phyloP scores from a whole-genome alignment of 2,329 filamentous ascomycete genomes.

The Fusarium pseudocircinatum region DNA sequence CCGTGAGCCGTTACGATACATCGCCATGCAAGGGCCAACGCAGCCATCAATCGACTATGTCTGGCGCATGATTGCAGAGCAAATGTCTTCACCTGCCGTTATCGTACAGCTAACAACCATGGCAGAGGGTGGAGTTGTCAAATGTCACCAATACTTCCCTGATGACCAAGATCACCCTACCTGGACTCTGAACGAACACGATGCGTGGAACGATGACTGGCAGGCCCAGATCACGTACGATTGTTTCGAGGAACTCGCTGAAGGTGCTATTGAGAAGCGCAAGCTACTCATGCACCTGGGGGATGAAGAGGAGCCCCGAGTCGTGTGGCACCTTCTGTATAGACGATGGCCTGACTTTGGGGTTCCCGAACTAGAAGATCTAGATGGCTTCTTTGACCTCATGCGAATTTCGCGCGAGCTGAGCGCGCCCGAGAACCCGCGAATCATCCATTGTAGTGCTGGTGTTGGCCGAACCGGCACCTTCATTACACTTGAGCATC shows the following conservation, averaged over 20 bases:
- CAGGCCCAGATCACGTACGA: slow-evolving; percentile 76
- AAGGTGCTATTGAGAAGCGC: slow-evolving; percentile 75
- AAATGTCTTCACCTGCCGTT: slow-evolving; percentile 75
- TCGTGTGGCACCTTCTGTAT: slow-evolving; percentile 87
- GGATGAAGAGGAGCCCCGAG: slow-evolving; percentile 59
- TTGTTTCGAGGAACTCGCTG: slow-evolving; percentile 63
- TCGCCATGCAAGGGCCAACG: slow-evolving; percentile 94
- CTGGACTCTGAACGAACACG: slow-evolving; percentile 68
- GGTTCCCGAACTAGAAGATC: slow-evolving; percentile 75
- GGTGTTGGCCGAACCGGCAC: slow-evolving; percentile 95
- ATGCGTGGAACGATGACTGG: slow-evolving; percentile 74
- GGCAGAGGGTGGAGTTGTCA: slow-evolving; percentile 78
- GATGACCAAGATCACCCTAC: slow-evolving; percentile 61
- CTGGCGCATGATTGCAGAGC: slow-evolving; percentile 95
- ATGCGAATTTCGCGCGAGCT: slow-evolving; percentile 71
- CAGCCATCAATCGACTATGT: slow-evolving; percentile 79
- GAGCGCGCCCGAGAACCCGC: slow-evolving; percentile 68
- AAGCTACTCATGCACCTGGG: slow-evolving; percentile 70
- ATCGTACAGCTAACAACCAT: slow-evolving; percentile 96
- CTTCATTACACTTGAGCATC: slow-evolving; percentile 94
- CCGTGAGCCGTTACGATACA: slow-evolving; percentile 69
- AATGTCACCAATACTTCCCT: slow-evolving; percentile 92
- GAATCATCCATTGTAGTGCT: slow-evolving; percentile 88
- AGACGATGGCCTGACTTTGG: slow-evolving; percentile 91
- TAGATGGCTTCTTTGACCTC: slow-evolving; percentile 73